Evolutionary conservation across 768 basidiomycete species (phyloP), one percentile per base, ranked within the genome.

Genomic region (Kwoniella sp.): DNA sequence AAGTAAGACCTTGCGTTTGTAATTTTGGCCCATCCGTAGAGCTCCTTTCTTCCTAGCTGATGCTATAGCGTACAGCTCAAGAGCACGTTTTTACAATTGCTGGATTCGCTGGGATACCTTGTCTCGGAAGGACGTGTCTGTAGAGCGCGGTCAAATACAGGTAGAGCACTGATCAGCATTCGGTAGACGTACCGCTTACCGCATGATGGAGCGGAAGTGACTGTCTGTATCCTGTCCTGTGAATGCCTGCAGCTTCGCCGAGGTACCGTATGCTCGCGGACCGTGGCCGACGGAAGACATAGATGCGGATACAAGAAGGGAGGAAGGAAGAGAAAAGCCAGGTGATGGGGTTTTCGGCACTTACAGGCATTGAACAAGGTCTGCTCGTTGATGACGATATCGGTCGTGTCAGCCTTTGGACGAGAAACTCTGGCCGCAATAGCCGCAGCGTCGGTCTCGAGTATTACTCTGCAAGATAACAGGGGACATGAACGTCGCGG

Each of bases 331-430:
- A 37, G 22, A 22, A 47, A 63, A 20, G n/a, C n/a, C n/a, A n/a
- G n/a, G n/a, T n/a, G n/a, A n/a, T 1, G 7, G 50, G 12, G 25
- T 20, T 26, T 29, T n/a, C 7, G 38, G 3, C 51, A 79, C 83
- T 90, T 88, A 84, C 94, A 96, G 30, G 94, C 94, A 76, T 84
- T 93, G 86, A 95, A 85, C 65, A 96, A 85, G 9, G 93, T 94
- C 83, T 96, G 93, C 83, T 99, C 96, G 84, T 99, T 97, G 85
- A 99, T 95, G 68, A 94, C 89, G 69, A 99, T 96, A 72, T 98
- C 94, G 38, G 89, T 90, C 57, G 94, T 89, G 81, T 98, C 96
- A 17, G 95, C 89, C 69, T 88, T 89, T 48, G 96, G 92, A 69
- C 93, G 83, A 73, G 91, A 94, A 58, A 98, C 96, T 58, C 96